A percentile compares a stretch with the other conserved stretches of the same genome.
Evolutionary conservation across 352 stramenopile species (phyloP).

Genomic region (Pythium aristosporum): DNA sequence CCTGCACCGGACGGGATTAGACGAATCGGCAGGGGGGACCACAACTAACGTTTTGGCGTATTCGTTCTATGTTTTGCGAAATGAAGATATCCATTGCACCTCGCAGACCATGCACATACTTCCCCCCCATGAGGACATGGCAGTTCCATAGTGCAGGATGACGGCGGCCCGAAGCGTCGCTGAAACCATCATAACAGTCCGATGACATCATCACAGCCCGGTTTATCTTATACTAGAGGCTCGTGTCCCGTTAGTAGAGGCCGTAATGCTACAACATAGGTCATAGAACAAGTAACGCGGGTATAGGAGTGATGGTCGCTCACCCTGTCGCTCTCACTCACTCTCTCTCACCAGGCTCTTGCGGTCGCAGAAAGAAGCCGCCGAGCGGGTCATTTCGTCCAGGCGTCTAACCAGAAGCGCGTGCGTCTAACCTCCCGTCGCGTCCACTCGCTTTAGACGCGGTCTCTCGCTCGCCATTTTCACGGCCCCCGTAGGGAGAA

Average conservation of each 20-base stretch:
- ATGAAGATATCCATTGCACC: conserved; percentile 11
- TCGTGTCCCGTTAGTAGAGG: background rate
- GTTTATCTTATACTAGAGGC: background rate
- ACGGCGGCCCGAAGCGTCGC: background rate
- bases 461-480: background rate
- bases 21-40: conserved; percentile 1
- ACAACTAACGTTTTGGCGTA: conserved; percentile 1
- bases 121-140: background rate
- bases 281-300: background rate
- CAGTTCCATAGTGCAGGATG: background rate
- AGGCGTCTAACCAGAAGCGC: background rate
- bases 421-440: background rate
- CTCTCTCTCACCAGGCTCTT: conserved; percentile 3
- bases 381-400: background rate
- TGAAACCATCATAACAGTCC: conserved; percentile 4
- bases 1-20: background rate
- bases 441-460: background rate
- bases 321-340: conserved; percentile 20
- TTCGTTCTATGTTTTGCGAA: conserved; percentile 19
- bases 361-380: conserved; percentile 18
- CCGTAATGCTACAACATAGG: background rate
- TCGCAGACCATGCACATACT: background rate
- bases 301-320: conserved; percentile 7
- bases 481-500: background rate
- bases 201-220: conserved; percentile 2